phyloP scores from a whole-genome alignment of 495 filamentous ascomycete genomes.

The Neurospora pannonica region DNA sequence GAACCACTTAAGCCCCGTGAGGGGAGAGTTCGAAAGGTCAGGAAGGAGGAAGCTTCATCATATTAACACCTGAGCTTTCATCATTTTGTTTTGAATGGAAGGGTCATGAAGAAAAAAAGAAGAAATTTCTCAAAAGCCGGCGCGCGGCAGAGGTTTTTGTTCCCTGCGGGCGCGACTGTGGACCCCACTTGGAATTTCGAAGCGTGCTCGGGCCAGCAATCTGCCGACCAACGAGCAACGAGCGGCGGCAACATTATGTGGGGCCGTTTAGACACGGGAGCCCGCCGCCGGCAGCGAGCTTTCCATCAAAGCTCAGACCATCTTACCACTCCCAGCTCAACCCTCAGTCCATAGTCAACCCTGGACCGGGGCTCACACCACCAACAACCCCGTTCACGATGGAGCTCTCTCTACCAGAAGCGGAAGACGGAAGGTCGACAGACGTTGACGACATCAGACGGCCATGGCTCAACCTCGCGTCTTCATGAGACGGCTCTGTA shows the following conservation, averaged over 20 bases:
- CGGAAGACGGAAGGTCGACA: neutral
- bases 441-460: neutral
- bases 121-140: conserved; percentile 19
- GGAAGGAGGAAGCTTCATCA: conserved; percentile 66
- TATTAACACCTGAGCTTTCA: conserved; percentile 95
- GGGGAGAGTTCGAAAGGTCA: conserved; percentile 67
- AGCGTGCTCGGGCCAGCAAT: conserved; percentile 12
- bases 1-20: conserved; percentile 83
- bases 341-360: neutral
- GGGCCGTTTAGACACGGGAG: neutral
- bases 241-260: neutral
- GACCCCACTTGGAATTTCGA: conserved; percentile 9
- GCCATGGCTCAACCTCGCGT: conserved; percentile 16
- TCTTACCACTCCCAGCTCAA: neutral
- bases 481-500: conserved; percentile 16
- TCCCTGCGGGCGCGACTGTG: neutral
- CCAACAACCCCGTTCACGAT: neutral
- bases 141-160: conserved; percentile 11
- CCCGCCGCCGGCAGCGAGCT: neutral
- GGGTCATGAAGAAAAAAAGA: conserved; percentile 65
- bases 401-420: neutral
- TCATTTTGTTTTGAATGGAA: conserved; percentile 98
- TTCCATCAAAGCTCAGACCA: neutral
- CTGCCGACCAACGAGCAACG: conserved; percentile 3
- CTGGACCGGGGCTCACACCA: neutral